phyloP scores from a whole-genome alignment of 257 asterid genomes.

The Nicotiana tomentosiformis region DNA sequence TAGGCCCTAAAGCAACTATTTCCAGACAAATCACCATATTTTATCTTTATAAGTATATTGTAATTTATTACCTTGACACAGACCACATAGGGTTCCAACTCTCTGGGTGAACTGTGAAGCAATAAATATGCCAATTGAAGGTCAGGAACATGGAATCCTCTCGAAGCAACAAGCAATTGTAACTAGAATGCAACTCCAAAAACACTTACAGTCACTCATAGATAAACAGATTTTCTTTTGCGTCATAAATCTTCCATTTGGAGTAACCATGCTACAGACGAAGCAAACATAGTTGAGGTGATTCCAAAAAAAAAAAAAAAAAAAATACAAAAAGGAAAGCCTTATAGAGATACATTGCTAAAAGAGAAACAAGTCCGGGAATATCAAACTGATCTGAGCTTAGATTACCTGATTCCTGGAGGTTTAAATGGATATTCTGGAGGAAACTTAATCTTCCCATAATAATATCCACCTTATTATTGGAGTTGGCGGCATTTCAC shows the following conservation, averaged over 20 bases:
- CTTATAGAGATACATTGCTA: not conserved
- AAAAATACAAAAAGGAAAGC: not conserved
- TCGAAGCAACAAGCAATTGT: not conserved
- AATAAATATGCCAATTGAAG: not conserved
- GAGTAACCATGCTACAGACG: constrained; percentile 59
- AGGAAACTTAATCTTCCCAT: constrained; percentile 95
- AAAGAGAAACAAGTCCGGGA: not conserved
- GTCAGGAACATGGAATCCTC: not conserved
- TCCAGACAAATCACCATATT: not conserved
- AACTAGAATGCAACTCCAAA: not conserved
- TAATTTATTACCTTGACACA: constrained; percentile 32
- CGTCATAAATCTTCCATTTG: constrained; percentile 87
- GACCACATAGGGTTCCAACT: constrained; percentile 61
- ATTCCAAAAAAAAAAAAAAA: not conserved
- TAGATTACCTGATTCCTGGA: constrained; percentile 74
- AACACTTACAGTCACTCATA: constrained; percentile 61
- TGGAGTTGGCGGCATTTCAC: not conserved
- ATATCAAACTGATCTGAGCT: constrained; percentile 4
- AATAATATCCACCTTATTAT: constrained; percentile 77
- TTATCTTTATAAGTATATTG: not conserved
- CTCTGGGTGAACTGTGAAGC: constrained; percentile 41
- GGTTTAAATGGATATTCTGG: constrained; percentile 96
- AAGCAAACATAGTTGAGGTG: constrained; percentile 18
- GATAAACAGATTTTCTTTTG: constrained; percentile 91
- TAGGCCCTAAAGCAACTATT: not conserved